Evolutionary conservation across 176 grass and related monocot species (phyloP).

Genomic region (Aegilops speltoides): DNA sequence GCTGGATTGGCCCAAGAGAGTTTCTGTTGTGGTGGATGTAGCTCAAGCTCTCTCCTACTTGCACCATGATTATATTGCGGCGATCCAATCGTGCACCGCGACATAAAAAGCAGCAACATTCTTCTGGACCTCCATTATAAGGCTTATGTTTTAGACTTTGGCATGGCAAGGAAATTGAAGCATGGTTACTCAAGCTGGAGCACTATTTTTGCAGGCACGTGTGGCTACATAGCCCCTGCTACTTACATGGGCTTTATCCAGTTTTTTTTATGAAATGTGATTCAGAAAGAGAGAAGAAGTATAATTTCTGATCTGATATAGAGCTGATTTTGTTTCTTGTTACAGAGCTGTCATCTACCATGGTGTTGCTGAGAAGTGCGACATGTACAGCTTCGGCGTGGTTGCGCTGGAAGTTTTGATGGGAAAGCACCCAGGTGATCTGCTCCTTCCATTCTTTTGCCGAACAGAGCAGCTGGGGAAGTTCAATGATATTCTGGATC

Average conservation of each 20-base stretch:
- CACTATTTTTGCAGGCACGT: conserved; percentile 32
- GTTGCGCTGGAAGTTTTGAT: conserved; percentile 35
- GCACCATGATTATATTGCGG: conserved; percentile 32
- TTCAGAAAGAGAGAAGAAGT: neutral
- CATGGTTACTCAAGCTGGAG: conserved; percentile 23
- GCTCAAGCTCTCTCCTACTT: conserved; percentile 36
- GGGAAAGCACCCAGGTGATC: conserved; percentile 22
- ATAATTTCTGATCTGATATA: neutral
- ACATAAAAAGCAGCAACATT: conserved; percentile 45
- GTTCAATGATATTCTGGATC: conserved; percentile 11
- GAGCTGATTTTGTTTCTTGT: neutral
- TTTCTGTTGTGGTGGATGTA: neutral
- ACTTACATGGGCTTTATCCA: neutral
- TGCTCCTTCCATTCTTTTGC: conserved; percentile 34
- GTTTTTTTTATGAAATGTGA: neutral
- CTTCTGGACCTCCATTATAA: neutral
- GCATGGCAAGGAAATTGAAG: conserved; percentile 30
- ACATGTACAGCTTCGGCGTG: conserved; percentile 80
- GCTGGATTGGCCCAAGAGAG: neutral
- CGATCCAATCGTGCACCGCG: conserved; percentile 14
- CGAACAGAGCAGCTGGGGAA: neutral
- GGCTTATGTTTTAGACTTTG: conserved; percentile 31
- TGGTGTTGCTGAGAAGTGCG: conserved; percentile 41
- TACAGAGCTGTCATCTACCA: conserved; percentile 7
- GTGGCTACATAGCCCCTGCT: conserved; percentile 41